phyloP scores from a whole-genome alignment of 2,329 filamentous ascomycete genomes.

The Alternaria brassicicola region DNA sequence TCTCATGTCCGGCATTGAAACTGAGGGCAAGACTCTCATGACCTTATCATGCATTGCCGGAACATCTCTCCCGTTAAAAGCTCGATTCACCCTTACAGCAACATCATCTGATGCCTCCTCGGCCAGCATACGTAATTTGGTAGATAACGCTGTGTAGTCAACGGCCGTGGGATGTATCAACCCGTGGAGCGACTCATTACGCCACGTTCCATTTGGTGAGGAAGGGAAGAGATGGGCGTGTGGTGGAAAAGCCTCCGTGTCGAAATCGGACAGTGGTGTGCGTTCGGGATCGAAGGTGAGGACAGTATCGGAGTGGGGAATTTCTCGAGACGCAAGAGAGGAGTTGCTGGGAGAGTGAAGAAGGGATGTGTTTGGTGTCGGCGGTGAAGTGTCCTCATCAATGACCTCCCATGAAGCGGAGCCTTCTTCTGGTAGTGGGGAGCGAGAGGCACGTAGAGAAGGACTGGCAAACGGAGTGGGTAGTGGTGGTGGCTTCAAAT shows the following conservation, averaged over 20 bases:
- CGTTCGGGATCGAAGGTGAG: background rate
- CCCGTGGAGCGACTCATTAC: background rate
- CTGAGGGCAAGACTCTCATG: background rate
- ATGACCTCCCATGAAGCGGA: background rate
- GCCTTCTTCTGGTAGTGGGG: background rate
- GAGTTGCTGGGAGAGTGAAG: background rate
- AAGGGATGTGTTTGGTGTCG: background rate
- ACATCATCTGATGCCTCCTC: conserved; percentile 5
- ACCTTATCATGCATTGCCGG: background rate
- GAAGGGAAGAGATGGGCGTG: conserved; percentile 14
- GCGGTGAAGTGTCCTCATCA: background rate
- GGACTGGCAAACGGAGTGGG: background rate
- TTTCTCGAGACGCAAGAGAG: background rate
- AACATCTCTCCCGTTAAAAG: conserved; percentile 21
- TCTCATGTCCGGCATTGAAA: conserved; percentile 13
- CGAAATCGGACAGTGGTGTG: background rate
- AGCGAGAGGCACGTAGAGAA: background rate
- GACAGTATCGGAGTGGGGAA: background rate
- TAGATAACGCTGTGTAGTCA: background rate
- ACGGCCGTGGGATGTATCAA: conserved; percentile 1
- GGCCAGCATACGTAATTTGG: background rate
- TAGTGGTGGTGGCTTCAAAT: background rate
- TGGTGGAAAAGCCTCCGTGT: conserved; percentile 15
- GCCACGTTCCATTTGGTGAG: conserved; percentile 17
- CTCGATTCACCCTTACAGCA: conserved; percentile 11